Percentiles rank a stretch among this genome's conserved stretches.
Evolutionary conservation across 106 monocot genomes (phyloP).

Genomic region (Platanthera zijinensis): DNA sequence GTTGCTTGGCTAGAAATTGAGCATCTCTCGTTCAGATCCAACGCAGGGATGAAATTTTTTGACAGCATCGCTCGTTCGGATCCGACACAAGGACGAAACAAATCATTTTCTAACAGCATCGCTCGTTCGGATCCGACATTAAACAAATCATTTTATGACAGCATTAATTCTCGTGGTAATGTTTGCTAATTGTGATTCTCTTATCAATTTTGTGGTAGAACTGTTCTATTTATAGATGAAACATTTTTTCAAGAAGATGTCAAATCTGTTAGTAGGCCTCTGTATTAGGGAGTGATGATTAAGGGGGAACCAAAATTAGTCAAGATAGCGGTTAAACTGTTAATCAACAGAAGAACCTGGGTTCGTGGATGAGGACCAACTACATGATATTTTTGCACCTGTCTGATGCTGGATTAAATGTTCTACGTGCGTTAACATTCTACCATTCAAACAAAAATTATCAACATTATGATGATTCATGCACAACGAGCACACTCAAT

Average conservation of each 20-base stretch:
- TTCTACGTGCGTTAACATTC: too few relatives aligned
- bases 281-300: background rate
- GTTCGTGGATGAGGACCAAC: too few relatives aligned
- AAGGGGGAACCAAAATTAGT: background rate
- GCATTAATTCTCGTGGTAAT: constrained; percentile 17
- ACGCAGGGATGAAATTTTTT: too few relatives aligned
- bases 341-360: too few relatives aligned
- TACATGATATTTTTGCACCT: too few relatives aligned
- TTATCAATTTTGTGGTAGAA: background rate
- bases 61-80: too few relatives aligned
- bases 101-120: constrained; percentile 15
- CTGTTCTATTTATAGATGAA: background rate
- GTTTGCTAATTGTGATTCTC: too few relatives aligned
- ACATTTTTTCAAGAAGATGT: background rate
- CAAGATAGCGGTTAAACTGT: background rate
- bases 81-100: constrained; percentile 49
- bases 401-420: too few relatives aligned
- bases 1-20: constrained; percentile 68
- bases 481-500: background rate
- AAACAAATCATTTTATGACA: constrained; percentile 18
- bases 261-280: background rate
- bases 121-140: constrained; percentile 73
- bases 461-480: too few relatives aligned
- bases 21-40: too few relatives aligned
- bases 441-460: too few relatives aligned